Evolutionary conservation across 495 filamentous ascomycete species (phyloP).

Genomic region (Podospora pseudocomata): DNA sequence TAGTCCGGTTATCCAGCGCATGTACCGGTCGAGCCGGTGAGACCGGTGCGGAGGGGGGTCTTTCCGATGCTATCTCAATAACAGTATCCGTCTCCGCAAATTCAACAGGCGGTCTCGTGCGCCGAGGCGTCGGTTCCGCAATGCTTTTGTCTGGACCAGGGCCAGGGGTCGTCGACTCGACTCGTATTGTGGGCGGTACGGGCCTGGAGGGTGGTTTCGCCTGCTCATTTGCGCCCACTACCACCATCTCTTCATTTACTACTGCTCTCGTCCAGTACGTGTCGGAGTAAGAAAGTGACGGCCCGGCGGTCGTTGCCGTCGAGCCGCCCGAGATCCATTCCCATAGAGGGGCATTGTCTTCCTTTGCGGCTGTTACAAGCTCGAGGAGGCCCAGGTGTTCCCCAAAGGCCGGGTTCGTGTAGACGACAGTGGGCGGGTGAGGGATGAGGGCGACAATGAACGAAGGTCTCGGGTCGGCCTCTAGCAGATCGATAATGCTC

Average conservation of each 20-base stretch:
- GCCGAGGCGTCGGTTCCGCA: not conserved
- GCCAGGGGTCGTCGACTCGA: not conserved
- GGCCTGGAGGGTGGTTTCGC: not conserved
- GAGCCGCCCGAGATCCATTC: conserved; percentile 27
- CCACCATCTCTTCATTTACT: conserved; percentile 34
- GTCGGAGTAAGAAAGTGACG: conserved; percentile 26
- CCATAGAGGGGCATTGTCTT: conserved; percentile 29
- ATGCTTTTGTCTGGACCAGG: not conserved
- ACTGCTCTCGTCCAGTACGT: conserved; percentile 39
- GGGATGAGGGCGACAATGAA: conserved; percentile 36
- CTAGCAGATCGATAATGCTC: conserved; percentile 38
- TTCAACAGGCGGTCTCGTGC: not conserved
- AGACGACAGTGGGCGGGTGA: conserved; percentile 32
- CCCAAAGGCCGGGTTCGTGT: conserved; percentile 33
- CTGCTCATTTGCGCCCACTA: conserved; percentile 40
- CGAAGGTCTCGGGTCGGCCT: conserved; percentile 40
- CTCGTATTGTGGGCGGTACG: not conserved
- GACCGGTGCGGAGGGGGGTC: not conserved
- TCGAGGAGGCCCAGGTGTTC: conserved; percentile 19
- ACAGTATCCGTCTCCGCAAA: not conserved
- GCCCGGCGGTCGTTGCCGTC: not conserved
- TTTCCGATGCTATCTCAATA: not conserved
- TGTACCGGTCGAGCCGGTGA: not conserved
- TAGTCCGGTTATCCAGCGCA: not conserved
- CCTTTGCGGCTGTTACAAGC: conserved; percentile 19